Base-by-base conservation (phyloP, 2,329 filamentous ascomycete genomes). In the Colletotrichum tamarilloi region DNA sequence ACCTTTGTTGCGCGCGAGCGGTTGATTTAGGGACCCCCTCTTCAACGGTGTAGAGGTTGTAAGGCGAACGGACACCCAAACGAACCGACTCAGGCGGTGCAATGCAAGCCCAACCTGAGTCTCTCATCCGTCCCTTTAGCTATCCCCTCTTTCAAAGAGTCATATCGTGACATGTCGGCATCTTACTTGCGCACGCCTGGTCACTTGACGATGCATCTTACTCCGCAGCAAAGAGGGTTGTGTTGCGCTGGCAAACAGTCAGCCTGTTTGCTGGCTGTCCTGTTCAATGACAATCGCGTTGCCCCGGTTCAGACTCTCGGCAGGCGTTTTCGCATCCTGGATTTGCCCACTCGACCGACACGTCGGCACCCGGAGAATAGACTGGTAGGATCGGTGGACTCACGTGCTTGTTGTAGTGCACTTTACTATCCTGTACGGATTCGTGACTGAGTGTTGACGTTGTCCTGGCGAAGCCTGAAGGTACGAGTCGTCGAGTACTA, bases 101-200 rank as follows among this genome's bases (percentile, higher is more conserved):
- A 58, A 68, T 73, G 67, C 55, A 70, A 71, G 67, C 67, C 67
- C 56, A 60, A 73, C 56, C 12, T 62, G 24, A 30, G 52, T 55
- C 62, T 73, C 24, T 56, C 67, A 62, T 60, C 53, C 53, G 22
- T 58, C 26, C 28, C 32, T 69, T 24, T 62, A 49, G 26, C 28
- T 46, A 46, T 57, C 52, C 67, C 60, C 38, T 59, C 62, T 62
- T 26, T 62, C 60, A 42, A 65, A 55, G 67, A 73, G 46, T 73
- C 67, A 73, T 65, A 73, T 73, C 60, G 71, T 73, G 71, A 73
- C 71, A 73, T 73, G 71, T 73, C 67, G 53, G 56, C 67, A 73
- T 73, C 67, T 62, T 73, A 73, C 67, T 73, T 73, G 71, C 56
- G 67, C 56, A 46, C 60, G 52, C 67, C 60, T 35, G 53, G 62